Evolutionary conservation across 345 rosid species (phyloP).

Genomic region (Salix koriyanagi): DNA sequence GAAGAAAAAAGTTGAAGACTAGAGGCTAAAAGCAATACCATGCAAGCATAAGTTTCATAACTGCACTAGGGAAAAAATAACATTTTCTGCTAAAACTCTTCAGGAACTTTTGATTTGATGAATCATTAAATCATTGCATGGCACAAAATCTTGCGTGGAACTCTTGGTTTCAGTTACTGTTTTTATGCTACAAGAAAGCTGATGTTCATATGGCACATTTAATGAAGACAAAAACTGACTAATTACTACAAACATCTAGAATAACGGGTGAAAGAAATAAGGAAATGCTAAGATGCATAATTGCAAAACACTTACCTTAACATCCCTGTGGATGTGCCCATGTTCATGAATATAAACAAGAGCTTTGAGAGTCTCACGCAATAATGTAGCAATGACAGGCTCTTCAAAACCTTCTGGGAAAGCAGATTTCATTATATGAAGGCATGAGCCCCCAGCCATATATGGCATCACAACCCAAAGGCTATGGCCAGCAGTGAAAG

Average conservation of each 20-base stretch:
- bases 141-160: too few relatives aligned
- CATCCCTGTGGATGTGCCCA: constrained; percentile 98
- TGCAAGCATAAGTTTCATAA: neutral
- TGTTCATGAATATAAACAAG: constrained; percentile 89
- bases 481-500: constrained; percentile 69
- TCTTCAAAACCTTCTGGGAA: constrained; percentile 91
- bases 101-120: neutral
- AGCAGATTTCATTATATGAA: constrained; percentile 85
- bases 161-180: too few relatives aligned
- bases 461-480: constrained; percentile 99
- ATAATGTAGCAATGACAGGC: constrained; percentile 80
- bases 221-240: neutral
- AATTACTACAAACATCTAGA: neutral
- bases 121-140: neutral
- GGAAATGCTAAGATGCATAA: neutral
- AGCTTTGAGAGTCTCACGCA: constrained; percentile 89
- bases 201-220: neutral
- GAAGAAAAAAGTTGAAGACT: neutral
- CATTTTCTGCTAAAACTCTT: neutral
- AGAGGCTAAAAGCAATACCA: neutral
- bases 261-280: neutral
- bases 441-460: constrained; percentile 98
- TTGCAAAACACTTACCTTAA: constrained; percentile 52
- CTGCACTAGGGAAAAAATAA: neutral
- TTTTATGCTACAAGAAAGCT: neutral